Conservation (phyloP, 2,329 filamentous ascomycete genomes). For the Microsporum audouinii region DNA sequence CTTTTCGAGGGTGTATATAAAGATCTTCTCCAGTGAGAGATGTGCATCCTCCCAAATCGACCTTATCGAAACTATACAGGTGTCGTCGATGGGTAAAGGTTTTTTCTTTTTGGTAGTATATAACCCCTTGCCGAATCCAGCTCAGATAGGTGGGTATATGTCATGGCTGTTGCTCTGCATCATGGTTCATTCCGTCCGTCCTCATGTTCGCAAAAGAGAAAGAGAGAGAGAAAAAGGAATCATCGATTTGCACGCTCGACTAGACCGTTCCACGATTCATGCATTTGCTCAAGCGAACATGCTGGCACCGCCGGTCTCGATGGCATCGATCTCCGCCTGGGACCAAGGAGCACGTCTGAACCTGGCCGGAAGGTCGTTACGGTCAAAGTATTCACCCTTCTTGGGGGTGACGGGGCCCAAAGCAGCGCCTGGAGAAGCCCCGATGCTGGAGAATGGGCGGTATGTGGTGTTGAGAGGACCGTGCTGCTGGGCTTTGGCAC, state of each 20-base stretch:
- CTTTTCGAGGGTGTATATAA: background rate
- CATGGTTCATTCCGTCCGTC: background rate
- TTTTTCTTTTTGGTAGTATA: background rate
- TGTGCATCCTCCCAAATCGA: background rate
- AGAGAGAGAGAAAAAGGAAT: background rate
- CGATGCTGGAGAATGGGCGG: constrained; percentile 34
- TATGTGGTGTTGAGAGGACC: constrained; percentile 42
- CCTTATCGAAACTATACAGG: background rate
- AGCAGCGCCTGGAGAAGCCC: constrained; percentile 53
- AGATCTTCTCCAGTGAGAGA: background rate
- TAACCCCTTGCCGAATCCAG: background rate
- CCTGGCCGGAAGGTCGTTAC: constrained; percentile 70
- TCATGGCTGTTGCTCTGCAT: background rate
- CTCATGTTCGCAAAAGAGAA: background rate
- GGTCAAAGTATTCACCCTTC: constrained; percentile 73
- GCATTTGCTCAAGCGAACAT: constrained; percentile 37
- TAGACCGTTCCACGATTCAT: background rate
- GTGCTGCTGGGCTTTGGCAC: constrained; percentile 53
- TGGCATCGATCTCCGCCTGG: constrained; percentile 79
- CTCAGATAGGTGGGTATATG: constrained; percentile 1
- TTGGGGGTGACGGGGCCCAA: constrained; percentile 62
- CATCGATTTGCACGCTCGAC: background rate
- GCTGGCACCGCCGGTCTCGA: constrained; percentile 84
- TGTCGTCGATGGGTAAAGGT: background rate
- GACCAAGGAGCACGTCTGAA: constrained; percentile 68